Base-by-base conservation (phyloP, 352 stramenopile species). In the Pythium dissimile region DNA sequence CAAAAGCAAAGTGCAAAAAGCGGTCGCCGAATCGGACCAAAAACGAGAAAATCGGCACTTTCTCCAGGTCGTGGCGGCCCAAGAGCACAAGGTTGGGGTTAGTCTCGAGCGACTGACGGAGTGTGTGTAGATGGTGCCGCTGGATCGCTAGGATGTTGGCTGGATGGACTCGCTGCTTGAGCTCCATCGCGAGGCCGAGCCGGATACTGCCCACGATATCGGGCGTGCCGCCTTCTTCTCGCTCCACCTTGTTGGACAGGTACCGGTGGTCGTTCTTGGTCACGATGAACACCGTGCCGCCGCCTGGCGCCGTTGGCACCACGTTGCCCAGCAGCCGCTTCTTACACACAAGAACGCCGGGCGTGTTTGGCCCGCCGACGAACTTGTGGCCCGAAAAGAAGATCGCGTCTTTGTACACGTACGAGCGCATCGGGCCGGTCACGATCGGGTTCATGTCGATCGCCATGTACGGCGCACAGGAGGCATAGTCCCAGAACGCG, bases 1-100 rank as follows among this genome's bases (percentile, higher is more conserved):
- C 94, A 67, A 97, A 98, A 59, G 98, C 98, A 68, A 94, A 98
- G 66, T 99, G 96, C 23, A 99, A 67, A 63, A 96, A 98, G 27
- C 84, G 45, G 10, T 71, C 63, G 2, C 86, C 86, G 26, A 67
- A 89, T 21, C 77, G 75, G 39, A 98, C 79, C 15, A 98, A 62
- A 54, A 98, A 98, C 4, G 91, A 97, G 58, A 97, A 93, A 26
- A 97, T 94, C 0, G 92, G 92, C 27, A 98, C 59, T 34, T 88
- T 55, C 16, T 62, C 47, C 16, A 67, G 23, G 2, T 58, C 59
- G 62, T 82, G 61, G 34, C 66, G 53, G 7, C 90, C 92, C 12
- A 98, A 66, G 23, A 98, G 46, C 21, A 94, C 84, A 13, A 98
- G 67, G 20, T 77, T 79, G 24, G 53, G 58, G 55, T 95, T 63